Evolutionary conservation across 192 early-diverging fungal genomes (phyloP).

Genomic region (Coemansia erecta): DNA sequence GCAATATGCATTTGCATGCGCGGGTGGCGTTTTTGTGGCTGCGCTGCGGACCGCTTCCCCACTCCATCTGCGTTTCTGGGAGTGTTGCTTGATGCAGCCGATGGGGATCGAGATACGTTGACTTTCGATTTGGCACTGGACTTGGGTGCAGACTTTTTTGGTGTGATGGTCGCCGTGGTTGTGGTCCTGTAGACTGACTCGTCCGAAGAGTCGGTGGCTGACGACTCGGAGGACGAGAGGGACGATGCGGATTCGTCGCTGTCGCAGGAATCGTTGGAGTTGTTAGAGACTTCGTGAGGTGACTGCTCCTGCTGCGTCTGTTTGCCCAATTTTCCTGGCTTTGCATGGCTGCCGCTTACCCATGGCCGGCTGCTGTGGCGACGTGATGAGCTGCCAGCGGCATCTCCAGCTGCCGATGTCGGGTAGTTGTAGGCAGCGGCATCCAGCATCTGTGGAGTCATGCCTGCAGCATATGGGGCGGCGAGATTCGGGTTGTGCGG

Average conservation of each 20-base stretch:
- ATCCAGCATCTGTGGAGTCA: background rate
- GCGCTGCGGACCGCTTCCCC: background rate
- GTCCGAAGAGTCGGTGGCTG: constrained; percentile 14
- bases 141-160: background rate
- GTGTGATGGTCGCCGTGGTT: background rate
- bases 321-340: background rate
- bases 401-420: background rate
- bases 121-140: background rate
- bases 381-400: background rate
- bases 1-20: background rate
- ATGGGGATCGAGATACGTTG: background rate
- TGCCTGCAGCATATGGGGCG: constrained; percentile 11
- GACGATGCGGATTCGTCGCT: constrained; percentile 19
- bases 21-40: constrained; percentile 2
- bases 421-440: background rate
- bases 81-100: background rate
- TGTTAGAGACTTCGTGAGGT: background rate
- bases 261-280: background rate
- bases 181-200: constrained; percentile 8
- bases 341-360: constrained; percentile 17
- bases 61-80: background rate
- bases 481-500: constrained; percentile 37
- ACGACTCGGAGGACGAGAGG: constrained; percentile 10
- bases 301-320: background rate
- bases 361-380: constrained; percentile 26